These are phyloP conservation scores for Ophiostoma ips DNA, from an alignment of 2,329 filamentous ascomycete species.

Conservation along the genomic window DNA sequence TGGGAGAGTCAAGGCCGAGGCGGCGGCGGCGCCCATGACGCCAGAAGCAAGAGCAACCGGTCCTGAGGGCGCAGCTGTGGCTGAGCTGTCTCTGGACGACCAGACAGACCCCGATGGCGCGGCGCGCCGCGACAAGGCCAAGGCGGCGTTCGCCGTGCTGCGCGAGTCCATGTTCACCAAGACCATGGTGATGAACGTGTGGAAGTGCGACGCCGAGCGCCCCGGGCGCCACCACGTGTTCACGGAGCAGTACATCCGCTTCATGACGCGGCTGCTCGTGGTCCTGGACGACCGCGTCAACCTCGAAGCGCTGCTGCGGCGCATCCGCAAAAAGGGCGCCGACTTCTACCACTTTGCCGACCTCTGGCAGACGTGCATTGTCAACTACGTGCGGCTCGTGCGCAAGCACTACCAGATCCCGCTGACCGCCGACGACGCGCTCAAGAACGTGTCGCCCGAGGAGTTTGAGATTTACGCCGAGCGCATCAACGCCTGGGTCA, in stretches of 20 bases:
- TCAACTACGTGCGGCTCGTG: conserved; percentile 39
- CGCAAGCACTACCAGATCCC: conserved; percentile 33
- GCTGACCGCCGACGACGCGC: conserved; percentile 37
- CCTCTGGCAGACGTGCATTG: conserved; percentile 43
- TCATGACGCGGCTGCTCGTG: conserved; percentile 62
- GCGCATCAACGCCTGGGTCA: conserved; percentile 41
- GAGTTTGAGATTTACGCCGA: conserved; percentile 45
- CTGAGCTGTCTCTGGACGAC: conserved; percentile 14
- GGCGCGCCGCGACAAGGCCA: conserved; percentile 43
- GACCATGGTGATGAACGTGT: conserved; percentile 87
- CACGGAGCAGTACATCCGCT: conserved; percentile 72
- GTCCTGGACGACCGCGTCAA: conserved; percentile 61
- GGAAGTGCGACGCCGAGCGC: conserved; percentile 79
- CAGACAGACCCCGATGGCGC: background rate
- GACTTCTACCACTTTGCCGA: conserved; percentile 55
- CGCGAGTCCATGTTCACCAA: conserved; percentile 68
- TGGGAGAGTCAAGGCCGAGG: no score
- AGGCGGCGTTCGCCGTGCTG: conserved; percentile 68
- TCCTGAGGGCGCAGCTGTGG: background rate
- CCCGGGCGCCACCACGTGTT: conserved; percentile 85
- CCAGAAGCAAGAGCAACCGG: background rate
- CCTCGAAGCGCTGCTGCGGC: conserved; percentile 63
- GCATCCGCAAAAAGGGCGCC: conserved; percentile 66
- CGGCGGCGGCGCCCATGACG: background rate
- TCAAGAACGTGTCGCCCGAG: conserved; percentile 38